phyloP scores from a whole-genome alignment of 176 grass and related monocot species.

The Triticum urartu region DNA sequence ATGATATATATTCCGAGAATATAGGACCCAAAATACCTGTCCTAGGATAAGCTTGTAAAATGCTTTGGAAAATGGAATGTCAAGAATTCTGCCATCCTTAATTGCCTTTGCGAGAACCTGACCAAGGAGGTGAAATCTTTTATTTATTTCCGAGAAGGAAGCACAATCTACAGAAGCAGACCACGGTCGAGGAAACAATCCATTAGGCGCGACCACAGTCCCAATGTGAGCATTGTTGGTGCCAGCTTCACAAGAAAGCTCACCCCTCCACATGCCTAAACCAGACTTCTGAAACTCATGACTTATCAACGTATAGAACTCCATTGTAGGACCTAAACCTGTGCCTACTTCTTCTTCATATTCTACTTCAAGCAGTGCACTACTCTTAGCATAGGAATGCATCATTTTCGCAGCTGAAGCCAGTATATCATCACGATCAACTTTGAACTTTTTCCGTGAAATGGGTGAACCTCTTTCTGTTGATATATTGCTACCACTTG shows the following conservation, averaged over 20 bases:
- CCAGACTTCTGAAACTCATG: conserved; percentile 78
- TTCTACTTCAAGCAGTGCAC: conserved; percentile 67
- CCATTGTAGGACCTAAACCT: conserved; percentile 82
- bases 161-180: conserved; percentile 27
- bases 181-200: conserved; percentile 75
- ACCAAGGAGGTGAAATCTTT: conserved; percentile 63
- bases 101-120: conserved; percentile 73
- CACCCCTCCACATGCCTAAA: conserved; percentile 77
- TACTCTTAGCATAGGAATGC: conserved; percentile 58
- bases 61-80: conserved; percentile 79
- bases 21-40: conserved; percentile 45
- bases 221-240: conserved; percentile 12
- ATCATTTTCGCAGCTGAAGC: conserved; percentile 72
- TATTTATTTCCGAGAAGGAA: conserved; percentile 54
- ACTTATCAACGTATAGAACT: conserved; percentile 80
- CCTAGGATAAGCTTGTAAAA: conserved; percentile 74
- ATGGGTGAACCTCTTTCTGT: conserved; percentile 36
- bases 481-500: conserved; percentile 35
- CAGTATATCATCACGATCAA: conserved; percentile 72
- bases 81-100: conserved; percentile 70
- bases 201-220: conserved; percentile 52
- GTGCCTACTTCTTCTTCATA: conserved; percentile 79
- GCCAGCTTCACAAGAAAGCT: conserved; percentile 35
- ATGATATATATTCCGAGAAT: conserved; percentile 29
- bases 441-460: conserved; percentile 77